These are phyloP conservation scores for Corynascus novoguineensis DNA, from an alignment of 495 filamentous ascomycete genomes.

Conservation along the genomic window DNA sequence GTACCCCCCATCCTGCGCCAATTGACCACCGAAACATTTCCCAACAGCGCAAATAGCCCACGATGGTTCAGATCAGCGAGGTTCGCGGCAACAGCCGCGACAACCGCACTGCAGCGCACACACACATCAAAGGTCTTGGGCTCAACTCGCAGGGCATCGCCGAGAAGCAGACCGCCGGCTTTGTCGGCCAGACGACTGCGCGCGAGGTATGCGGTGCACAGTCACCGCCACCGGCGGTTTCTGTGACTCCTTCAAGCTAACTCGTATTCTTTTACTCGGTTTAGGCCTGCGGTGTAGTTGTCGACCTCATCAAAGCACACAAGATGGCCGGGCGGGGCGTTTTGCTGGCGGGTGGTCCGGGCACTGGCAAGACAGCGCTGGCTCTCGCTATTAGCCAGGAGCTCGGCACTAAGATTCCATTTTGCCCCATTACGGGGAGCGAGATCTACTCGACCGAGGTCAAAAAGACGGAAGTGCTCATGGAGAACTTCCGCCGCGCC, in stretches of 20 bases:
- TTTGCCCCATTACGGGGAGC: conserved; percentile 93
- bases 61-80: conserved; percentile 92
- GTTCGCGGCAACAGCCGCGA: conserved; percentile 93
- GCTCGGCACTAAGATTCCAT: conserved; percentile 93
- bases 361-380: conserved; percentile 94
- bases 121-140: conserved; percentile 93
- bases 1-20: neutral
- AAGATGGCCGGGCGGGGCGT: conserved; percentile 97
- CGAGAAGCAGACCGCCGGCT: conserved; percentile 69
- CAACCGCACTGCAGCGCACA: conserved; percentile 91
- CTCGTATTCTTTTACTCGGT: neutral
- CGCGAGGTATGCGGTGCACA: conserved; percentile 58
- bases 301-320: conserved; percentile 87
- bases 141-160: conserved; percentile 76
- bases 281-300: conserved; percentile 83
- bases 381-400: conserved; percentile 92
- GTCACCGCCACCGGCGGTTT: neutral
- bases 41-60: neutral
- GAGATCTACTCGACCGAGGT: conserved; percentile 96
- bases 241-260: neutral
- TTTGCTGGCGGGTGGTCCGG: conserved; percentile 81
- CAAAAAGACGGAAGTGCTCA: conserved; percentile 97
- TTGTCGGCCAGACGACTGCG: conserved; percentile 82
- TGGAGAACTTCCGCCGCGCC: conserved; percentile 96
- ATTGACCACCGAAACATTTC: neutral